Evolutionary conservation across 108 stramenopile species (phyloP).

Genomic region (Discostella pseudostelligera): DNA sequence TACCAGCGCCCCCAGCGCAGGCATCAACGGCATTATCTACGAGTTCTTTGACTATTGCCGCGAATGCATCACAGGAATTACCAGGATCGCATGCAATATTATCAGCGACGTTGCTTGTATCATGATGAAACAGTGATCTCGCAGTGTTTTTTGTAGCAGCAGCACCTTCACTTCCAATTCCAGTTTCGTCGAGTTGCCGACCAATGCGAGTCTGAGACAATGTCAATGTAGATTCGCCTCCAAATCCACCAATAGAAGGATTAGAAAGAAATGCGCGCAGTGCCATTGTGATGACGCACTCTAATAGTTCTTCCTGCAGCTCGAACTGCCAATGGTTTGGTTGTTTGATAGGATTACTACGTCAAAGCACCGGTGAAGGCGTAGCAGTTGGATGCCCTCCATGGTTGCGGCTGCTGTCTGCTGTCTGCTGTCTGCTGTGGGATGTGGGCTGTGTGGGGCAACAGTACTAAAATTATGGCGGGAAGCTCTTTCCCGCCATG

Average conservation of each 20-base stretch:
- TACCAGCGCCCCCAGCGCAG: slow-evolving; percentile 41
- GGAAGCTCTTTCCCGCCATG: too few relatives aligned
- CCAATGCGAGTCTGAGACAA: not conserved
- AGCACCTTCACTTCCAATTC: not conserved
- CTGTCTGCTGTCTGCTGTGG: too few relatives aligned
- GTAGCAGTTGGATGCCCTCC: too few relatives aligned
- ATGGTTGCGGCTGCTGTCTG: too few relatives aligned
- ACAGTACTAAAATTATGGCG: too few relatives aligned
- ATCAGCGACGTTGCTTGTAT: too few relatives aligned
- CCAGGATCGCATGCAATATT: not conserved
- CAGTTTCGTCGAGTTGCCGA: slow-evolving; percentile 6
- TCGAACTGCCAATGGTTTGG: not conserved
- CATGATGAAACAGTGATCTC: too few relatives aligned
- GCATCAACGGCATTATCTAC: slow-evolving; percentile 92
- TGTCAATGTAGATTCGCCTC: slow-evolving; percentile 46
- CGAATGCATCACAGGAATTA: slow-evolving; percentile 65
- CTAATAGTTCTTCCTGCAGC: not conserved
- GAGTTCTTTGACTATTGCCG: slow-evolving; percentile 87
- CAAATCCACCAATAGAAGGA: slow-evolving; percentile 85
- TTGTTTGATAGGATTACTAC: not conserved
- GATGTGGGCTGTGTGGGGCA: too few relatives aligned
- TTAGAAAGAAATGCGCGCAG: slow-evolving; percentile 77
- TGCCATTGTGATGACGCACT: slow-evolving; percentile 54
- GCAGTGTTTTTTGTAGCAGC: too few relatives aligned
- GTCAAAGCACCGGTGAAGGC: too few relatives aligned